phyloP scores from a whole-genome alignment of 2,329 filamentous ascomycete species.

The Exophiala alcalophila region DNA sequence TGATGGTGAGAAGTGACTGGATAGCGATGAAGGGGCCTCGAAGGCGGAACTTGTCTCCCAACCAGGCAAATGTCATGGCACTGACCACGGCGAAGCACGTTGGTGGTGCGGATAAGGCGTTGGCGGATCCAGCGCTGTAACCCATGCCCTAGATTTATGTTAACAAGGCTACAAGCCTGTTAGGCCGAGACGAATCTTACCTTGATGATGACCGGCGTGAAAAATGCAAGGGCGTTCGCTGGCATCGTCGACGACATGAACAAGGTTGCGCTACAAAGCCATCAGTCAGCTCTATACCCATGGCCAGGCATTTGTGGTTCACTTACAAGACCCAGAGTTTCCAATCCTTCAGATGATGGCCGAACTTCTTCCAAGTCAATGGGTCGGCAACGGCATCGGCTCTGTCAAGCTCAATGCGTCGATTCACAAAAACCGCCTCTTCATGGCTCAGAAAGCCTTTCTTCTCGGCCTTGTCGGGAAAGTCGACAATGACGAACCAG shows the following conservation, averaged over 20 bases:
- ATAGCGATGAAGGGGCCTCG: slow-evolving; percentile 32
- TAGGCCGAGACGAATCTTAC: slow-evolving; percentile 1
- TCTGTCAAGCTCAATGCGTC: slow-evolving; percentile 55
- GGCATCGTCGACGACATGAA: slow-evolving; percentile 25
- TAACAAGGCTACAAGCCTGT: too few species aligned
- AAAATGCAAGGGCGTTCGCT: slow-evolving; percentile 22
- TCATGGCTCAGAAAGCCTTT: slow-evolving; percentile 13
- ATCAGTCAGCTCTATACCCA: too few species aligned
- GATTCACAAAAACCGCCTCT: slow-evolving; percentile 32
- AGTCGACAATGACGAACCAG: slow-evolving; percentile 33
- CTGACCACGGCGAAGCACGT: slow-evolving; percentile 31
- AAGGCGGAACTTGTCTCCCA: slow-evolving; percentile 33
- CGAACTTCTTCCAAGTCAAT: slow-evolving; percentile 49
- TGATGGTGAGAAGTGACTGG: slow-evolving; percentile 31
- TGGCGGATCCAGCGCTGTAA: slow-evolving; percentile 29
- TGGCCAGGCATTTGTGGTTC: too few species aligned
- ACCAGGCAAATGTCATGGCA: slow-evolving; percentile 30
- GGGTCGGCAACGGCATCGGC: slow-evolving; percentile 49
- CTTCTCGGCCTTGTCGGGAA: slow-evolving; percentile 33
- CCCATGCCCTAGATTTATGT: slow-evolving; percentile 36
- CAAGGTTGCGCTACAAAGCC: slow-evolving; percentile 8
- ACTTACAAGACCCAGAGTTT: slow-evolving; percentile 57
- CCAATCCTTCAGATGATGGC: slow-evolving; percentile 50
- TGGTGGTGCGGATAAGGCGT: slow-evolving; percentile 35
- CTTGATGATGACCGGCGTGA: slow-evolving; percentile 21